These are phyloP conservation scores for Saturnispora halmiae DNA, from an alignment of 805 yeast species.

Conservation along the genomic window DNA sequence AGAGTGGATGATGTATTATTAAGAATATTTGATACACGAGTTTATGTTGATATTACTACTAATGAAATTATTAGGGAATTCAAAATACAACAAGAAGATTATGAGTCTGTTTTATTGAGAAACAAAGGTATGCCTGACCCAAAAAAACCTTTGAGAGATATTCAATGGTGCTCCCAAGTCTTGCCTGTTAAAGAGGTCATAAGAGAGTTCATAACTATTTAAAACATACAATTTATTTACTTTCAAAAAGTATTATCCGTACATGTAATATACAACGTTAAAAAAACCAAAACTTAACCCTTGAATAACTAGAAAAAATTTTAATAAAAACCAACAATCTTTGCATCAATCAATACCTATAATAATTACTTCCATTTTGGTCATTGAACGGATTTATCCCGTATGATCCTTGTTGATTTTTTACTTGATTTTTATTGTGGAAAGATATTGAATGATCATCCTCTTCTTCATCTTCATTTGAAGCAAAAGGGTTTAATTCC, in stretches of 20 bases:
- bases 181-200: constrained; percentile 20
- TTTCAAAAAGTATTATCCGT: no score
- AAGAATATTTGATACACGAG: constrained; percentile 74
- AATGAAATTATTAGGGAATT: constrained; percentile 65
- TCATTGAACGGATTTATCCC: no score
- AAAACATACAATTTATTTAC: no score
- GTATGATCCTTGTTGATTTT: constrained; percentile 2
- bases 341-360: no score
- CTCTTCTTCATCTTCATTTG: constrained; percentile 8
- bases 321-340: no score
- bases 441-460: constrained; percentile 3
- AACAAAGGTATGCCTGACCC: constrained; percentile 38
- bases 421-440: background rate
- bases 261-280: no score
- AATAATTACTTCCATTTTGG: no score
- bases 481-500: constrained; percentile 12
- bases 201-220: constrained; percentile 24
- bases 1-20: constrained; percentile 87
- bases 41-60: constrained; percentile 67
- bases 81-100: constrained; percentile 56
- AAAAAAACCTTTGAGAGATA: constrained; percentile 64
- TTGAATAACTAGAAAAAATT: no score
- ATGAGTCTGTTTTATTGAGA: constrained; percentile 35
- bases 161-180: constrained; percentile 68
- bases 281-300: no score